Conservation (phyloP, 2,329 filamentous ascomycete species). For the Aureobasidium mangrovei region DNA sequence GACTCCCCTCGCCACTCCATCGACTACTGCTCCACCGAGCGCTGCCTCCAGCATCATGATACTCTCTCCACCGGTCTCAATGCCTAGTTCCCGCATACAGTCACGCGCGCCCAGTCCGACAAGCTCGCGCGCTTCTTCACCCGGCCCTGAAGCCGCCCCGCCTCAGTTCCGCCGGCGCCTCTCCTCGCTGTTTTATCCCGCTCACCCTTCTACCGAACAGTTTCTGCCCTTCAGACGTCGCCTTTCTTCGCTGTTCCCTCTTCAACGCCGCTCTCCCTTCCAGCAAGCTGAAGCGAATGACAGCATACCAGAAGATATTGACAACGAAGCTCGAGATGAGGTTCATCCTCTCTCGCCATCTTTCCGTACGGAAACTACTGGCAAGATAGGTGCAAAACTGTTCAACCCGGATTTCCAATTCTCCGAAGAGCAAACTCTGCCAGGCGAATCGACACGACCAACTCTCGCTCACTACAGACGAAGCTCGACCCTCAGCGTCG, state of each 20-base stretch:
- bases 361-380: neutral
- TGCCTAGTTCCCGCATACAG: conserved; percentile 35
- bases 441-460: neutral
- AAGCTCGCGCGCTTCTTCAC: conserved; percentile 18
- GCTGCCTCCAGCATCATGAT: conserved; percentile 27
- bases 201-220: neutral
- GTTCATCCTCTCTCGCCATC: neutral
- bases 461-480: conserved; percentile 1
- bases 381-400: neutral
- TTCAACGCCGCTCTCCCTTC: neutral
- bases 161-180: neutral
- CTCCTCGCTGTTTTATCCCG: neutral
- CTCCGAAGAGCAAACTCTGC: neutral
- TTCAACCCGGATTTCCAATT: neutral
- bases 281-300: neutral
- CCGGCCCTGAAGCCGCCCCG: conserved; percentile 22
- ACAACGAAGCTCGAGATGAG: conserved; percentile 2
- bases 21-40: conserved; percentile 19
- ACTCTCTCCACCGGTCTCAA: conserved; percentile 27
- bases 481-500: conserved; percentile 38
- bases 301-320: neutral
- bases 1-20: conserved; percentile 22
- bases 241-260: neutral
- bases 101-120: conserved; percentile 32
- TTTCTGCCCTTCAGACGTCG: neutral